These are phyloP conservation scores for Chlorella sp. DNA, from an alignment of 139 green algal genomes.

Conservation along the genomic window DNA sequence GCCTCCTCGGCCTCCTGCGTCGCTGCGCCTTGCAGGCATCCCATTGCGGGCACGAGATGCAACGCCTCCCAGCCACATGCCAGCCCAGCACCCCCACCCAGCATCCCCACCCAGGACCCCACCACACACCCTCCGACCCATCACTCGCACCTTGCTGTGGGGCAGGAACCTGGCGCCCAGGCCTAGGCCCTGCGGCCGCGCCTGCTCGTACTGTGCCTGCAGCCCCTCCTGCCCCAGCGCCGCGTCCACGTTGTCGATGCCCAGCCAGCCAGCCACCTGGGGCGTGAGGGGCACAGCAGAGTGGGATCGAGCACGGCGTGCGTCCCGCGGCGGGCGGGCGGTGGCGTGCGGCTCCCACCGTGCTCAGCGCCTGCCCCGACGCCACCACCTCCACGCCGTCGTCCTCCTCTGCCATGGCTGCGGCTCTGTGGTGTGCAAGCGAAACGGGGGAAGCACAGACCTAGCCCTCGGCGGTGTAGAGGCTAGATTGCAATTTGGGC, in stretches of 20 bases:
- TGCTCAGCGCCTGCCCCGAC: too few species aligned
- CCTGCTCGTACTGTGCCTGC: constrained; percentile 10
- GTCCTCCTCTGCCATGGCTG: too few species aligned
- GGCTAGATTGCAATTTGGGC: too few species aligned
- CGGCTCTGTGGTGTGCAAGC: too few species aligned
- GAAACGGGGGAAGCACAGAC: too few species aligned
- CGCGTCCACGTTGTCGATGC: constrained; percentile 10
- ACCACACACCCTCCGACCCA: background rate
- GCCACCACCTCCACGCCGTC: too few species aligned
- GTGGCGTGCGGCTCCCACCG: too few species aligned
- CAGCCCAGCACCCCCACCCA: background rate
- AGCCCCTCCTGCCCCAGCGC: constrained; percentile 27
- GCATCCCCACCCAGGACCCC: background rate
- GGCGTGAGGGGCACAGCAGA: background rate
- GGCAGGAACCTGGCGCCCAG: constrained; percentile 30
- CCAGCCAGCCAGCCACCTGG: constrained; percentile 33
- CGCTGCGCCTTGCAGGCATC: too few species aligned
- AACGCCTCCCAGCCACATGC: background rate
- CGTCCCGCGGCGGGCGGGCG: too few species aligned
- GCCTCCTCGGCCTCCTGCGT: background rate
- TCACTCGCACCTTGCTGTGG: constrained; percentile 15
- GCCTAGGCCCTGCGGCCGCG: constrained; percentile 12
- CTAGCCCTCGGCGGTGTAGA: too few species aligned
- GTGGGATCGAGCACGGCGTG: too few species aligned
- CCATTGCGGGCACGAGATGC: background rate